These are phyloP conservation scores for Elaeagnus macrophylla DNA, from an alignment of 306 rosid species.

Conservation along the genomic window DNA sequence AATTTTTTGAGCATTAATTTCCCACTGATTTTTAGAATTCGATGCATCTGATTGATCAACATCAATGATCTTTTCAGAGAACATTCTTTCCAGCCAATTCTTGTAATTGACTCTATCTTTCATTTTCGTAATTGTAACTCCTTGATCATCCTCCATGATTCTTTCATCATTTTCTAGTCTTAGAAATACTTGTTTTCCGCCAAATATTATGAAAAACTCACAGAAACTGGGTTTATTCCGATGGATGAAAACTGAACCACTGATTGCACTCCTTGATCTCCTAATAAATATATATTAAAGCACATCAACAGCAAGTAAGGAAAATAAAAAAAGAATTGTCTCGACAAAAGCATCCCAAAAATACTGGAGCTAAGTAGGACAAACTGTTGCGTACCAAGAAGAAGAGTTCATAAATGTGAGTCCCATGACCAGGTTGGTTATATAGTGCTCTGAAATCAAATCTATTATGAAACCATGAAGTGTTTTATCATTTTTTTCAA, in stretches of 20 bases:
- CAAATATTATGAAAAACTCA: conserved; percentile 59
- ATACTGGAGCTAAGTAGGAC: not conserved
- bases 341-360: not conserved
- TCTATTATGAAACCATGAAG: conserved; percentile 46
- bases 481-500: conserved; percentile 51
- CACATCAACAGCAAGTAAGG: not conserved
- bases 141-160: conserved; percentile 57
- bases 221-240: conserved; percentile 63
- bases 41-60: conserved; percentile 23
- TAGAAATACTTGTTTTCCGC: conserved; percentile 62
- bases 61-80: conserved; percentile 33
- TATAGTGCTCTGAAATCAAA: conserved; percentile 41
- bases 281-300: conserved; percentile 21
- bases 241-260: conserved; percentile 58
- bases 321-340: not conserved
- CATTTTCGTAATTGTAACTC: conserved; percentile 36
- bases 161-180: conserved; percentile 43
- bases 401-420: conserved; percentile 64
- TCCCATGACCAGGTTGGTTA: conserved; percentile 62
- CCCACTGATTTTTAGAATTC: conserved; percentile 48
- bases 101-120: conserved; percentile 38
- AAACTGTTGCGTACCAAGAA: conserved; percentile 17
- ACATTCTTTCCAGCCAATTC: conserved; percentile 42
- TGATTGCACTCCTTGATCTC: conserved; percentile 57
- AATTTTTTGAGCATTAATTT: conserved; percentile 39